Conservation (phyloP, 2,329 filamentous ascomycete species). For the Verticillium klebahnii region DNA sequence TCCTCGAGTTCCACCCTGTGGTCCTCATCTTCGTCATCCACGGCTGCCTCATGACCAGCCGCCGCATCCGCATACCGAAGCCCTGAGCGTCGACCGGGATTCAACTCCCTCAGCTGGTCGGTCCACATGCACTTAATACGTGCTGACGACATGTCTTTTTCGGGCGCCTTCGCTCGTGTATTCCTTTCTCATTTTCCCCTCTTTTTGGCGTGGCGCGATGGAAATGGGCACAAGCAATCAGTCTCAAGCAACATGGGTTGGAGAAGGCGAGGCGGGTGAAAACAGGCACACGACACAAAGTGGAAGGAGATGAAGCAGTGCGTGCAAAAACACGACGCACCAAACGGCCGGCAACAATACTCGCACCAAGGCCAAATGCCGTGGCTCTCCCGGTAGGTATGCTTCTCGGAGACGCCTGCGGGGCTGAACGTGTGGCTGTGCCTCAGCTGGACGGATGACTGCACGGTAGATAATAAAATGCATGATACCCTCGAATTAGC, state of each 20-base stretch:
- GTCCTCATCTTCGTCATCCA: slow-evolving; percentile 80
- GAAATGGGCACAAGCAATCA: not conserved
- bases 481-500: slow-evolving; percentile 7
- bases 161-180: not conserved
- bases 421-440: not conserved
- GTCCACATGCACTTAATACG: not conserved
- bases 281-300: not conserved
- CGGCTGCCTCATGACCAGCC: slow-evolving; percentile 92
- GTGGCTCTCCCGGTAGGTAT: not conserved
- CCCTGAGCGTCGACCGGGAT: slow-evolving; percentile 38
- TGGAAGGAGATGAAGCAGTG: not conserved
- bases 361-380: not conserved
- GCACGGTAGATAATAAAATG: slow-evolving; percentile 2
- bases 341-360: not conserved
- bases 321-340: too few relatives aligned
- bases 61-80: slow-evolving; percentile 93
- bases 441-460: not conserved
- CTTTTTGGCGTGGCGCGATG: not conserved
- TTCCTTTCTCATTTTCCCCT: not conserved
- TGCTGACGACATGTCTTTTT: not conserved
- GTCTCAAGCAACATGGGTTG: not conserved
- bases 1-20: slow-evolving; percentile 79
- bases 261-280: not conserved
- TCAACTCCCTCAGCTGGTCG: not conserved
- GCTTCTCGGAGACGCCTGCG: not conserved